Evolutionary conservation across 2,329 filamentous ascomycete species (phyloP), one percentile per base, ranked within the genome.

Genomic region (Setomelanomma holmii): DNA sequence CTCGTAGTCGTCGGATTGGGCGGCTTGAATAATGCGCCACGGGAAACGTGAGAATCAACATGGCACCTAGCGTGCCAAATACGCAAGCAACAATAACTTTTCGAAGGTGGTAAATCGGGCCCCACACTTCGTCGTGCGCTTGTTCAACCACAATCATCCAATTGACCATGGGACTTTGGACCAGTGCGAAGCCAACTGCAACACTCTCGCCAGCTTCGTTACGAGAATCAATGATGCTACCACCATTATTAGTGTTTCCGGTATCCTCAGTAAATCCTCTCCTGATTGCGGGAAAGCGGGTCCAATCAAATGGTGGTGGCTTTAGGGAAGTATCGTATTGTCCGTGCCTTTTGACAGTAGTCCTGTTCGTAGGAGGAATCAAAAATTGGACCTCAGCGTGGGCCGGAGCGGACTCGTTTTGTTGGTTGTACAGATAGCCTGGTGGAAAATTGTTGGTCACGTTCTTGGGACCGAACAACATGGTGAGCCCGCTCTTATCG

Each of bases 101-200:
- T 17, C 90, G 86, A n/a, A 96, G 79, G 17, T 85, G 86, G 22
- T 80, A 76, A 51, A 96, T 92, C 0, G 92, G 89, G 6, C 81
- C 79, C 76, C 89, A 92, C 0, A 92, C 90, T 74, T 96, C 92
- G 19, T 72, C 72, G 56, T 86, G 85, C 2, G 85, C 80, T 72
- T 95, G 88, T 69, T 96, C 93, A 1, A 96, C 84, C 2, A 96
- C 65, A 3, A 97, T 78, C 4, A 90, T 86, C 93, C 93, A 97
- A 65, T 93, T 85, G 6, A 90, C 90, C 45, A 96, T 76, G 0
- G 76, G 70, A 4, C 82, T 90, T 46, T 84, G 81, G 0, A 89
- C 86, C 10, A 89, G 81, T 6, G 90, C 90, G 65, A 87, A 93
- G 19, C 92, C 93, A n/a, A 93, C 87, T 10, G 91, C 89, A 1